A percentile compares a stretch with the other conserved stretches of the same genome.
Evolutionary conservation across 2,329 filamentous ascomycete genomes (phyloP).

Genomic region (Cytospora chrysosperma): DNA sequence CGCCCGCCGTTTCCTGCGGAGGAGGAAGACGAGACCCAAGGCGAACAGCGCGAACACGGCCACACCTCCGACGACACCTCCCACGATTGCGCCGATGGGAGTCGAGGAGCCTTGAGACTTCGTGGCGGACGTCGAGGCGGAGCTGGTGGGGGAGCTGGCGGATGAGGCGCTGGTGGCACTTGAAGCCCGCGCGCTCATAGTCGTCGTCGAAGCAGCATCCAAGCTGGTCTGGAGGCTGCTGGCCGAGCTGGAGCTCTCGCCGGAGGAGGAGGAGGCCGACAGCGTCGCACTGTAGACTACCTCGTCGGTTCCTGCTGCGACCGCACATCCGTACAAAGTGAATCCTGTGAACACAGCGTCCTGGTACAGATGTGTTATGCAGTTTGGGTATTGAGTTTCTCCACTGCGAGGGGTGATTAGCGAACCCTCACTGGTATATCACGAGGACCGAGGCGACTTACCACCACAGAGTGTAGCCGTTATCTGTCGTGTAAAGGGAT

Average conservation of each 20-base stretch:
- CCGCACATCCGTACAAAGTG: constrained; percentile 33
- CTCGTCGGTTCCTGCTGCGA: constrained; percentile 25
- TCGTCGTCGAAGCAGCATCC: background rate
- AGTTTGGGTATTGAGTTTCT: constrained; percentile 29
- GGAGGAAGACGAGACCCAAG: constrained; percentile 32
- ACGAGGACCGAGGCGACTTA: constrained; percentile 26
- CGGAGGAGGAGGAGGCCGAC: background rate
- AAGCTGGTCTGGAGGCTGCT: background rate
- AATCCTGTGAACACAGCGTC: constrained; percentile 30
- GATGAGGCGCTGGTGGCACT: background rate
- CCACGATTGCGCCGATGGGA: constrained; percentile 33
- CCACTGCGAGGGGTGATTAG: constrained; percentile 25
- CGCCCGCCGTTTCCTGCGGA: constrained; percentile 31
- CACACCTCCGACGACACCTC: constrained; percentile 35
- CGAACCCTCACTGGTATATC: background rate
- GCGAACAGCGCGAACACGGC: constrained; percentile 32
- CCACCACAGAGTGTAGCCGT: constrained; percentile 34
- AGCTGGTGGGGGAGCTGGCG: background rate
- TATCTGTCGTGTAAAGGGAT: constrained; percentile 26
- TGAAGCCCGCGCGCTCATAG: background rate
- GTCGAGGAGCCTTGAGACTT: constrained; percentile 12
- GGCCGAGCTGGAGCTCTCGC: background rate
- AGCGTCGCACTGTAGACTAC: constrained; percentile 27
- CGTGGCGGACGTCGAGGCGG: background rate
- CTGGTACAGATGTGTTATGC: constrained; percentile 34